Base-by-base conservation (phyloP, 1,284 basidiomycete species). In the Cryptococcus depauperatus region DNA sequence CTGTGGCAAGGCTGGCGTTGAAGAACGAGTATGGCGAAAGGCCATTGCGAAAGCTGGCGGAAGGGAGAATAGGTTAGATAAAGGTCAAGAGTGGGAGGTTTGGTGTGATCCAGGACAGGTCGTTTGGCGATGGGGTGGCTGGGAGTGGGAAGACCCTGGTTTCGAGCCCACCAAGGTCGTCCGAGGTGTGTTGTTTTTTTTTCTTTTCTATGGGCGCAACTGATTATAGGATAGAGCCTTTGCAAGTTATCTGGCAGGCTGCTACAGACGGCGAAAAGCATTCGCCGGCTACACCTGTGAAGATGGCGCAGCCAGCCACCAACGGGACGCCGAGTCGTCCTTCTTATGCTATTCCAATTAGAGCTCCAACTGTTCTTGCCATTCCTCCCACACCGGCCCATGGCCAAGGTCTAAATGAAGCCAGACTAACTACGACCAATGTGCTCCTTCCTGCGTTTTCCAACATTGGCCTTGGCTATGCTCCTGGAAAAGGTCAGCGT, bases 81-180 rank as follows among this genome's bases (percentile, higher is more conserved):
- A 52, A 26, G 70, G 69, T 65, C 46, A 55, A n/a, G 56, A 54
- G 25, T 71, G 69, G 69, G 63, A 71, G 48, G 61, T 60, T 6
- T 71, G 68, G 68, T 66, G 68, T 44, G 69, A 71, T 59, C 69
- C 69, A 13, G 69, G 69, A 9, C 57, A 59, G 47, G 66, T 71
- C 8, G 55, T 59, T 27, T 69, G 64, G 66, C 52, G 69, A 35
- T 66, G 63, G 55, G 69, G 69, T 1, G 62, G 59, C 3, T 70
- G 68, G 68, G 60, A 64, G 14, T 71, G 62, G 60, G 65, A 66
- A 35, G 68, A 70, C 39, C 41, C 57, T 19, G 66, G 58, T 28
- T 69, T 64, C 56, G 69, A 71, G 41, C 61, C 61, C 10, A 42
- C 56, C 44, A 61, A 59, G 44, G 39, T 57, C 4, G 41, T 52